Conservation (phyloP, 805 yeast genomes). For the Lachancea mirantina region DNA sequence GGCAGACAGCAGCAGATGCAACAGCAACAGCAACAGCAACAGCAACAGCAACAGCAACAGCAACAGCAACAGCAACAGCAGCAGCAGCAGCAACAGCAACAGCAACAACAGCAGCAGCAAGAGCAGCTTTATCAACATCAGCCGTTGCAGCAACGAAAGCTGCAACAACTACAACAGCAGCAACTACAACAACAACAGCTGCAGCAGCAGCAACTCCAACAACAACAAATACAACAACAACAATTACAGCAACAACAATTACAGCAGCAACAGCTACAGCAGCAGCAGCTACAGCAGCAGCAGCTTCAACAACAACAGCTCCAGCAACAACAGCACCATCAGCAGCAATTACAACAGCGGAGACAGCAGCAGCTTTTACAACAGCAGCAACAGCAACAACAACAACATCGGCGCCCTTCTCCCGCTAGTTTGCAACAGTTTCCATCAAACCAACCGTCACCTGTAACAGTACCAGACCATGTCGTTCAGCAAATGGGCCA, state of each 20-base stretch:
- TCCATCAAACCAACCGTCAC: no score
- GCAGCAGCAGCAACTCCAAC: conserved; percentile 11
- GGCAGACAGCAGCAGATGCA: conserved; percentile 10
- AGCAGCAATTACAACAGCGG: conserved; percentile 11
- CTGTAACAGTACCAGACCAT: no score
- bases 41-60: conserved; percentile 8
- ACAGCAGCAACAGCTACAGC: conserved; percentile 7
- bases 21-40: conserved; percentile 6
- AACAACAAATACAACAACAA: conserved; percentile 9
- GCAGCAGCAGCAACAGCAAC: conserved; percentile 16
- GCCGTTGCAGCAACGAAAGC: conserved; percentile 16
- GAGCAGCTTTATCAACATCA: conserved; percentile 10
- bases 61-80: conserved; percentile 14
- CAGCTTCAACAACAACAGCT: conserved; percentile 7
- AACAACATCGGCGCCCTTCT: no score
- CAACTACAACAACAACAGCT: conserved; percentile 14
- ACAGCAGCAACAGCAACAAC: background rate
- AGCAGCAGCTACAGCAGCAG: conserved; percentile 3
- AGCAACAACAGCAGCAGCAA: conserved; percentile 5
- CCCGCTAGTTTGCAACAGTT: no score
- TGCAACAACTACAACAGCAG: conserved; percentile 9
- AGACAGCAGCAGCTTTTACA: conserved; percentile 1
- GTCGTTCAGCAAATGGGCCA: no score
- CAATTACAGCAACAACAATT: no score
- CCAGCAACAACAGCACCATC: conserved; percentile 3